Conservation (phyloP, 495 filamentous ascomycete species). For the Barbatosphaeria neglecta region DNA sequence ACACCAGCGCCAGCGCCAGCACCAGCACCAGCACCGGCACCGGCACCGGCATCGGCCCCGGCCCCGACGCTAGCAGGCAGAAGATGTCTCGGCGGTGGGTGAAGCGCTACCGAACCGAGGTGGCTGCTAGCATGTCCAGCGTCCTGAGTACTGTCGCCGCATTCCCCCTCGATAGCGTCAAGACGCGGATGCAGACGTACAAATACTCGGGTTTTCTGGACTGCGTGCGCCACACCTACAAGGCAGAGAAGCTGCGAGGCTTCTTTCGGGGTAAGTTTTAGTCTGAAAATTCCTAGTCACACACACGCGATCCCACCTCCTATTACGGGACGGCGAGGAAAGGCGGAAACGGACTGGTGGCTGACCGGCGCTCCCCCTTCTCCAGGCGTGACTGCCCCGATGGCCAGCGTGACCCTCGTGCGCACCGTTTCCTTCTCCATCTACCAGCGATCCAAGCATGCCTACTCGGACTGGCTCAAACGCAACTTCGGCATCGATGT, state of each 20-base stretch:
- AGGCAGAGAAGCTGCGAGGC: constrained; percentile 56
- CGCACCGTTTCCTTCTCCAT: constrained; percentile 88
- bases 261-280: constrained; percentile 60
- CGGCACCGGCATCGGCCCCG: too few species aligned
- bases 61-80: constrained; percentile 9
- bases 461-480: constrained; percentile 56
- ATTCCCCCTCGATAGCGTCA: constrained; percentile 74
- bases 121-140: constrained; percentile 62
- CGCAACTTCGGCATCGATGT: constrained; percentile 56
- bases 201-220: constrained; percentile 55
- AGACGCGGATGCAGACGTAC: constrained; percentile 80
- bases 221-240: constrained; percentile 62
- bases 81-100: constrained; percentile 47
- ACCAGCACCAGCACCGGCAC: constrained; percentile 1
- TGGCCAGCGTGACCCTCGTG: constrained; percentile 79
- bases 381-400: constrained; percentile 63
- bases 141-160: constrained; percentile 61
- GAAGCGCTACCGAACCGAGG: constrained; percentile 69
- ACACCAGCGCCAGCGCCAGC: neutral
- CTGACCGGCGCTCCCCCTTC: constrained; percentile 6
- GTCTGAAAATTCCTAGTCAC: too few species aligned
- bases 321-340: too few species aligned
- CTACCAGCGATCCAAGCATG: constrained; percentile 75
- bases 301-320: too few species aligned
- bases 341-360: neutral